phyloP scores from a whole-genome alignment of 257 asterid genomes.

The Plantago major region DNA sequence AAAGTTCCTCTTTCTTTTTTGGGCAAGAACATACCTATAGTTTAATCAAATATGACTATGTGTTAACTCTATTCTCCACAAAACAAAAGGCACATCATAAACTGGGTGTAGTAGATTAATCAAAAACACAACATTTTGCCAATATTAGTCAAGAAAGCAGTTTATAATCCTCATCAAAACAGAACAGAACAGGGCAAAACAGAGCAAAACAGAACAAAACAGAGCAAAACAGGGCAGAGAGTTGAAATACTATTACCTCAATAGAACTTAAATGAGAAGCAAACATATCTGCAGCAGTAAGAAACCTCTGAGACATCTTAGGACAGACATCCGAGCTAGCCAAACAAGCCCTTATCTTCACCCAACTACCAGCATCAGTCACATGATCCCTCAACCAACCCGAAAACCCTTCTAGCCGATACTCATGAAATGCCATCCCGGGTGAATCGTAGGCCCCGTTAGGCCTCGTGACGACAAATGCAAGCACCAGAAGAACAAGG shows the following conservation, averaged over 20 bases:
- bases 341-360: conserved; percentile 80
- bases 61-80: too few species aligned
- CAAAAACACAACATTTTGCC: not conserved
- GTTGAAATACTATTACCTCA: conserved; percentile 35
- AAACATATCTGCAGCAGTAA: conserved; percentile 64
- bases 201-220: not conserved
- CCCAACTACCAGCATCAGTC: conserved; percentile 58
- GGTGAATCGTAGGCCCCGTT: conserved; percentile 56
- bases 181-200: not conserved
- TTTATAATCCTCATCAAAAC: too few species aligned
- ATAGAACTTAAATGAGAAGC: conserved; percentile 77
- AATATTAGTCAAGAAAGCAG: too few species aligned
- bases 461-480: conserved; percentile 80
- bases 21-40: too few species aligned
- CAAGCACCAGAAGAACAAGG: conserved; percentile 58
- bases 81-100: not conserved
- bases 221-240: not conserved
- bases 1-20: too few species aligned
- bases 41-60: too few species aligned
- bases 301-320: conserved; percentile 37
- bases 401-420: conserved; percentile 64
- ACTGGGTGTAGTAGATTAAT: not conserved
- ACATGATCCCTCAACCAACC: conserved; percentile 74
- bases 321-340: conserved; percentile 60
- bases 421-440: conserved; percentile 55